Base-by-base conservation (phyloP, 768 basidiomycete genomes). In the Cystobasidiopsis lactophilus region DNA sequence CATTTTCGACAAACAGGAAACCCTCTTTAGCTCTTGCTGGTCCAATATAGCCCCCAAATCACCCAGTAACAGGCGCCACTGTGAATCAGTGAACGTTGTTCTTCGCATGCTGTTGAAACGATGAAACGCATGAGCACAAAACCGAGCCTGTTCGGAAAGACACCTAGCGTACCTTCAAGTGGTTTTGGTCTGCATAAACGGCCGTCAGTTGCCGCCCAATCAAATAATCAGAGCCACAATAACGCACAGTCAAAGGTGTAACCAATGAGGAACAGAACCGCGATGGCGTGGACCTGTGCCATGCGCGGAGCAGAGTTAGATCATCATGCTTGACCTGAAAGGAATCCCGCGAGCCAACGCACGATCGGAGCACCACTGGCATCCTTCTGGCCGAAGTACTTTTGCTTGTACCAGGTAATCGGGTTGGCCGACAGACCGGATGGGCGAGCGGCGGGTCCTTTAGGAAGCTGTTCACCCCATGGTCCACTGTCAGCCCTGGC, bases 361-460 rank as follows among this genome's bases (percentile, higher is more conserved):
- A 53, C 41, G 52, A 57, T 48, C 26, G 55, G 52, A 18, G 70
- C 72, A 24, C 75, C 80, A 1, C 78, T 80, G 38, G 85, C 88
- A 67, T 85, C 91, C 69, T 77, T 77, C 57, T 85, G 88, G 59
- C 74, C 77, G 68, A 88, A 86, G 69, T 73, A 84, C 41, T 78
- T 72, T 41, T 67, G 82, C 68, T 82, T 82, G 63, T 91, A 71
- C 21, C 85, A 83, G 21, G 64, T 53, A 64, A 69, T 51, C 69
- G 69, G 50, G 73, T 70, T 19, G 77, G 70, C 37, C 72, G 65
- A 56, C 26, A 53, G 52, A 27, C 48, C 41, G 2, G 24, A 3
- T 41, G 53, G 52, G 39, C 40, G 37, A 18, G 82, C 72, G 33
- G 77, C 75, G 38, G 76, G 71, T 43, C 89, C 89, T 67, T 95